Evolutionary conservation across 2,329 filamentous ascomycete species (phyloP), one percentile per base, ranked within the genome.

Genomic region (Stachybotrys chlorohalonatus): DNA sequence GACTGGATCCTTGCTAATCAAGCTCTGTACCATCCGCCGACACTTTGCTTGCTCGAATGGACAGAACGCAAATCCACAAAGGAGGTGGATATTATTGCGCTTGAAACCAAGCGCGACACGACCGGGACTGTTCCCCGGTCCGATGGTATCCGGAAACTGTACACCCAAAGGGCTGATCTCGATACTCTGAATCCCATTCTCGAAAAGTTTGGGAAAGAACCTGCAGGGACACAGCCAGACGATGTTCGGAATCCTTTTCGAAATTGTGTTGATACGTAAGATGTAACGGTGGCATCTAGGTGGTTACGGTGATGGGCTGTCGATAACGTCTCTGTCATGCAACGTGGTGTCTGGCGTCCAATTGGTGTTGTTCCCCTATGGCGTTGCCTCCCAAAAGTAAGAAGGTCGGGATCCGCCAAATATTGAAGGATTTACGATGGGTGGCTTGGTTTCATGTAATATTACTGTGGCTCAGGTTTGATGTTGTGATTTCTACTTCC

Each of bases 1-100:
- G 68, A 70, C 47, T 70, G 67, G 65, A 67, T 73, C 46, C 58
- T 68, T 31, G 72, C 67, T 55, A 62, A 62, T 48, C 63, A 62
- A 7, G 55, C 60, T 13, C 70, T 66, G 55, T 73, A 71, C 54
- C 62, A 64, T 24, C 66, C 70, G 13, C 70, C 70, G 11, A 72
- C 70, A 7, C 64, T 66, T 13, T 73, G 70, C 52, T 53, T 66
- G 13, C 63, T 72, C 8, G 69, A 71, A 56, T 67, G 63, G 63
- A 57, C 47, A 24, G 54, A 48, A 24, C 53, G 52, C 5, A 52
- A 50, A 55, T 58, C 50, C 47, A 56, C 49, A 30, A 58, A 53
- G 53, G 54, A 52, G 45, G 51, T 58, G 32, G 59, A 59, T 48
- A 58, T 63, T 50, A 58, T 66, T 11, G 49, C 55, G 24, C 55